Evolutionary conservation across 2,329 filamentous ascomycete genomes (phyloP), one percentile per base, ranked within the genome.

Genomic region (Lachnellula occidentalis): DNA sequence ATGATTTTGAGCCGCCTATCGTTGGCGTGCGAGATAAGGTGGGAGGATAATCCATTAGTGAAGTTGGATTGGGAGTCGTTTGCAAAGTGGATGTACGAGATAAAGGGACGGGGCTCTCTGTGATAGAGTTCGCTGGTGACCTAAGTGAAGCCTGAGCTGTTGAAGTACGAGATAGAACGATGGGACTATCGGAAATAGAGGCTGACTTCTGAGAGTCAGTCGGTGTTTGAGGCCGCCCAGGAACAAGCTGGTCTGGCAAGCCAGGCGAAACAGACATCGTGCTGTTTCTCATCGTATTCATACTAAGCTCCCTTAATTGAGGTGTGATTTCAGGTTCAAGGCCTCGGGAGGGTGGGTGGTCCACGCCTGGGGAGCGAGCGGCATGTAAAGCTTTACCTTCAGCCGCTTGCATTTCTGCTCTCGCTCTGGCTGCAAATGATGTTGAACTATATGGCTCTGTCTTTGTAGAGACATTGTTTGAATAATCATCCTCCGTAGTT

Each of bases 331-430:
- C 55, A 48, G 56, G 45, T n/a, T 53, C 50, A 17, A 41, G 19
- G 7, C 11, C 48, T 41, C 39, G 43, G 41, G 39, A n/a, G 27
- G 49, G 48, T 17, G 21, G 34, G 21, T 21, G 41, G 45, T 61
- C 52, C 27, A 54, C 48, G 22, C 51, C 21, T 7, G 57, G 54
- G 22, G 60, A 58, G 22, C 55, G 42, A 11, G 61, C 56, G 48
- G 59, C 62, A 19, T 59, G 74, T 7, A 86, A 77, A 7, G 80
- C 82, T 62, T 75, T 74, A 2, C 80, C 82, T 65, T 86, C 83
- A 5, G 78, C 81, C 61, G 78, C 71, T 37, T 81, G 76, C 77
- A 85, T 83, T 64, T 85, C 73, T 4, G 80, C 80, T 59, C 80
- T 80, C 17, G 74, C 73, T 66, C 80, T 64, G 15, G 64, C 64